Conservation (phyloP, 2,329 filamentous ascomycete species). For the Colletotrichum sansevieriae region DNA sequence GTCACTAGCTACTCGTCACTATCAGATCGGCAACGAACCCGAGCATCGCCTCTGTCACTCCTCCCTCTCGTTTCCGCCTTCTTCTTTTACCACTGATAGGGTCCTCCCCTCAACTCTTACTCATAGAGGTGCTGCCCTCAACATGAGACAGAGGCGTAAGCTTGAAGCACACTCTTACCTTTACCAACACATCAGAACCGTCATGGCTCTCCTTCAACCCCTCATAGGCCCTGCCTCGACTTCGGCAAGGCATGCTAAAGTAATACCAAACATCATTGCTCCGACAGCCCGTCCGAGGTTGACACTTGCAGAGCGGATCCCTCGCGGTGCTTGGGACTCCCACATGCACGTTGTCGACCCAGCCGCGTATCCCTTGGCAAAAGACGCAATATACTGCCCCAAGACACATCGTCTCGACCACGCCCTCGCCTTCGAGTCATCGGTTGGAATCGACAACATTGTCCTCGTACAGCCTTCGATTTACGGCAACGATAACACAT, state of each 20-base stretch:
- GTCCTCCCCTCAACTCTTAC: constrained; percentile 10
- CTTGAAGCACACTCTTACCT: constrained; percentile 23
- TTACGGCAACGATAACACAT: constrained; percentile 72
- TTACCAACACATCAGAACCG: constrained; percentile 15
- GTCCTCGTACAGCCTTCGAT: constrained; percentile 73
- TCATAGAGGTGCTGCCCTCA: constrained; percentile 4
- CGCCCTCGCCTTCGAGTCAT: constrained; percentile 63
- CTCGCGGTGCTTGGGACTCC: constrained; percentile 67
- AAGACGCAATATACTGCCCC: constrained; percentile 65
- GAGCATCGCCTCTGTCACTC: neutral
- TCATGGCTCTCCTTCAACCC: constrained; percentile 36
- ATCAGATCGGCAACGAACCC: constrained; percentile 6
- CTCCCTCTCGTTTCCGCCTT: neutral
- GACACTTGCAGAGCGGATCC: constrained; percentile 48
- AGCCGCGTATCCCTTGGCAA: constrained; percentile 60
- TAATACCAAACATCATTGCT: constrained; percentile 15
- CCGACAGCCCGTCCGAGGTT: constrained; percentile 23
- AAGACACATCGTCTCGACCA: constrained; percentile 62
- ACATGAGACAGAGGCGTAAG: constrained; percentile 29
- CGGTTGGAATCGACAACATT: constrained; percentile 65
- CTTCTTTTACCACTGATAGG: constrained; percentile 5
- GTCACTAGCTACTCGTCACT: constrained; percentile 5
- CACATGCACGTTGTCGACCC: constrained; percentile 75
- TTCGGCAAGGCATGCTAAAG: constrained; percentile 12
- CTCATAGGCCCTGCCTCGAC: constrained; percentile 14